Conservation (phyloP, 768 basidiomycete genomes). For the Hydnomerulius pinastri region DNA sequence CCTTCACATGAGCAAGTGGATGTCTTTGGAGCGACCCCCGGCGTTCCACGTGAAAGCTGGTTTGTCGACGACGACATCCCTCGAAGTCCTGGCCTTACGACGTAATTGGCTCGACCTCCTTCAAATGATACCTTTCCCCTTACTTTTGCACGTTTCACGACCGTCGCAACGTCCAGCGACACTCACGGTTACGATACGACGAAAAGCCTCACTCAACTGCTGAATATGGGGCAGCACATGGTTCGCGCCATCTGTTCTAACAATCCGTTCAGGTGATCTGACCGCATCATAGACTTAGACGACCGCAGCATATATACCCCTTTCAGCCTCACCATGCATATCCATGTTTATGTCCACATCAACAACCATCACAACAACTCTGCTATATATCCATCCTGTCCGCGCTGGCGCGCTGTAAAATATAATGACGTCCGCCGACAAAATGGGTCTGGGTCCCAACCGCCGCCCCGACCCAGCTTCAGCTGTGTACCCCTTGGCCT, state of each 20-base stretch:
- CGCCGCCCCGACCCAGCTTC: neutral
- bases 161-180: neutral
- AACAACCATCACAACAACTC: slow-evolving; percentile 1
- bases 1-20: slow-evolving; percentile 5
- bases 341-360: neutral
- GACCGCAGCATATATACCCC: neutral
- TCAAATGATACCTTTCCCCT: too few species aligned
- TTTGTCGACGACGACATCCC: slow-evolving; percentile 2
- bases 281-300: slow-evolving; percentile 9
- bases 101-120: neutral
- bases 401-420: slow-evolving; percentile 26
- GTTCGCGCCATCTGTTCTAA: slow-evolving; percentile 3
- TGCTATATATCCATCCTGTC: slow-evolving; percentile 2
- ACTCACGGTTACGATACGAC: neutral
- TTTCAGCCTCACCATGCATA: neutral
- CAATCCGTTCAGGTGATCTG: neutral
- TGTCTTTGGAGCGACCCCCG: slow-evolving; percentile 9
- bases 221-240: too few species aligned
- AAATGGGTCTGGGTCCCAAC: neutral
- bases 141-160: neutral
- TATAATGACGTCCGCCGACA: slow-evolving; percentile 11
- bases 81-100: neutral
- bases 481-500: too few species aligned
- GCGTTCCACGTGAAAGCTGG: slow-evolving; percentile 12
- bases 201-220: too few species aligned